phyloP scores from a whole-genome alignment of 306 rosid genomes.

The Cicer bijugum region DNA sequence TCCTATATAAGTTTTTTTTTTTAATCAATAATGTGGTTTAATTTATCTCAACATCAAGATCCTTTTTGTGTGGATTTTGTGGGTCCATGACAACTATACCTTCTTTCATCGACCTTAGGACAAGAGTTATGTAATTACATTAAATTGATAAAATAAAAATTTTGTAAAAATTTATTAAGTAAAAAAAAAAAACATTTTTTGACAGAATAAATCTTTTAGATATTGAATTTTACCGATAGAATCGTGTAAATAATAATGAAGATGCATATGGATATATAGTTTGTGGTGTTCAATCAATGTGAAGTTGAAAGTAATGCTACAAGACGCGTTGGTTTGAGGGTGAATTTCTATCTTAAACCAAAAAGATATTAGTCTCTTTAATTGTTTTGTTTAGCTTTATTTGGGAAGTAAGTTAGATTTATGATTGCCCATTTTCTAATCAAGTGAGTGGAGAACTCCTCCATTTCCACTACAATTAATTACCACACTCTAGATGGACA shows the following conservation, averaged over 20 bases:
- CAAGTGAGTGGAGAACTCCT: constrained; percentile 36
- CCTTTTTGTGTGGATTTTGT: constrained; percentile 56
- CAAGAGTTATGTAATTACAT: no score
- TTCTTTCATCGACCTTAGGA: no score
- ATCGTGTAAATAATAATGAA: no score
- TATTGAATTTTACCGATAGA: no score
- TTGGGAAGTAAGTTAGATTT: constrained; percentile 32
- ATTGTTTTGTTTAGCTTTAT: background rate
- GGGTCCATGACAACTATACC: constrained; percentile 42
- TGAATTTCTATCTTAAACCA: background rate
- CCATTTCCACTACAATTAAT: constrained; percentile 38
- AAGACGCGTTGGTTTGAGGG: background rate
- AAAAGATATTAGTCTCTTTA: background rate
- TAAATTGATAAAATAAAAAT: no score
- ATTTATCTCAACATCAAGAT: constrained; percentile 27
- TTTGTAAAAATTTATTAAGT: no score
- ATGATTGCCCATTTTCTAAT: constrained; percentile 21
- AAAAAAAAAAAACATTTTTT: no score
- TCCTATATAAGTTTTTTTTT: no score
- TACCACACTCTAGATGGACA: constrained; percentile 9
- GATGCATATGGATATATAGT: background rate
- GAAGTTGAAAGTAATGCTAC: constrained; percentile 30
- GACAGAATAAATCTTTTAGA: no score
- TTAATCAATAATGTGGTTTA: background rate
- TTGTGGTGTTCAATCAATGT: background rate